Evolutionary conservation across 441 rosid genomes (phyloP).

Genomic region (Adansonia rubrostipa): DNA sequence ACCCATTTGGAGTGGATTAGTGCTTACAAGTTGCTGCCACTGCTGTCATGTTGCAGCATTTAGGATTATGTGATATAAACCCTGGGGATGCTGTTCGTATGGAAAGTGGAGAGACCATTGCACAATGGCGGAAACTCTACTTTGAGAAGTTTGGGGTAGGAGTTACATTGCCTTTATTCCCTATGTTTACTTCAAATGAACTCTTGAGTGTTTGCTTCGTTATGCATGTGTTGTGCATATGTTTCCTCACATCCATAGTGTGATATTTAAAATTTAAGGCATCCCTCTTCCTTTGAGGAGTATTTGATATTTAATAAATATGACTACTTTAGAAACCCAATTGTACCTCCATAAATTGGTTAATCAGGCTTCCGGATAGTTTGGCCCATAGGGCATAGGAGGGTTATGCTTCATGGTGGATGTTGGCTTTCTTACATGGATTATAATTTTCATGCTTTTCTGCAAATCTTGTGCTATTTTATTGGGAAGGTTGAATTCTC

Average conservation of each 20-base stretch:
- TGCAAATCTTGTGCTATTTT: conserved; percentile 15
- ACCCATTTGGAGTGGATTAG: conserved; percentile 16
- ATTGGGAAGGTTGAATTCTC: neutral
- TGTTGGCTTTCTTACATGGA: neutral
- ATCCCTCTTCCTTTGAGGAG: neutral
- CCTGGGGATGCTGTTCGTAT: conserved; percentile 58
- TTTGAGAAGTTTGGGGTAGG: conserved; percentile 61
- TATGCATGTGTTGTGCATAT: conserved; percentile 9
- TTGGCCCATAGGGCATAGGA: neutral
- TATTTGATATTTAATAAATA: conserved; percentile 2
- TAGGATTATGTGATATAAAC: conserved; percentile 46
- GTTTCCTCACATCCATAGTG: neutral
- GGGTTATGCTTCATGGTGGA: conserved; percentile 12
- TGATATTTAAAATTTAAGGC: conserved; percentile 5
- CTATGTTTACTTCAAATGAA: conserved; percentile 9
- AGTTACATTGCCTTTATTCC: conserved; percentile 20
- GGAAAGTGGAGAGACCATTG: conserved; percentile 59
- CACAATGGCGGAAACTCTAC: conserved; percentile 51
- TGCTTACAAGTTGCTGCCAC: conserved; percentile 16
- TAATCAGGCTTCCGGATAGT: conserved; percentile 2
- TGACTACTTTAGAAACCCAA: neutral
- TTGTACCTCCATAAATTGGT: conserved; percentile 4
- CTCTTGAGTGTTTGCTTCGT: neutral
- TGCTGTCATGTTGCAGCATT: conserved; percentile 44
- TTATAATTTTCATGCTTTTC: neutral